phyloP scores from a whole-genome alignment of 257 asterid genomes.

The Salvia miltiorrhiza region DNA sequence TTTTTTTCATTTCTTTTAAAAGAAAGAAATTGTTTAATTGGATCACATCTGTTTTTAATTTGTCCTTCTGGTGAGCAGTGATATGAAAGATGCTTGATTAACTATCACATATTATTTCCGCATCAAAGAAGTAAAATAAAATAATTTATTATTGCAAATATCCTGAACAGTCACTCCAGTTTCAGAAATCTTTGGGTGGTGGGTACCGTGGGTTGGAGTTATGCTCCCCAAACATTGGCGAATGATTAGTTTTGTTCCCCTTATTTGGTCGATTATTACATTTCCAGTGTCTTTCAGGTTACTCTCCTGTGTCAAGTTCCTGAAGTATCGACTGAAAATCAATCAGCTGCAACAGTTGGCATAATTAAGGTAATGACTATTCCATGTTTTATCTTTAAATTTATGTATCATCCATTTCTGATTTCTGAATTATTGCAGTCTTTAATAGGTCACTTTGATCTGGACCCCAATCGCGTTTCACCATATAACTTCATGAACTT shows the following conservation, averaged over 20 bases:
- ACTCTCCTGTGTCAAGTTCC: conserved; percentile 95
- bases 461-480: conserved; percentile 94
- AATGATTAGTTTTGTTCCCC: background rate
- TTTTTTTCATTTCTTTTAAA: background rate
- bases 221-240: background rate
- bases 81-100: background rate
- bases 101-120: background rate
- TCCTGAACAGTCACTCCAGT: background rate
- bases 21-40: background rate
- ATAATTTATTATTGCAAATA: background rate
- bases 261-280: conserved; percentile 3
- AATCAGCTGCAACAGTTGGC: conserved; percentile 83
- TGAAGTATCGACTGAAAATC: conserved; percentile 54
- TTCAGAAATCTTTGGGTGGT: background rate
- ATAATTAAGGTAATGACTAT: conserved; percentile 68
- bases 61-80: conserved; percentile 3
- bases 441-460: conserved; percentile 95
- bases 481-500: background rate
- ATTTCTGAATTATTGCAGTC: too few relatives aligned
- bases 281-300: conserved; percentile 48
- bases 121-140: too few relatives aligned
- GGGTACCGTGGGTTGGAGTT: background rate
- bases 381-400: conserved; percentile 13
- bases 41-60: background rate
- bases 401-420: conserved; percentile 1